These are phyloP conservation scores for Priceomyces castillae DNA, from an alignment of 805 yeast species.

Conservation along the genomic window DNA sequence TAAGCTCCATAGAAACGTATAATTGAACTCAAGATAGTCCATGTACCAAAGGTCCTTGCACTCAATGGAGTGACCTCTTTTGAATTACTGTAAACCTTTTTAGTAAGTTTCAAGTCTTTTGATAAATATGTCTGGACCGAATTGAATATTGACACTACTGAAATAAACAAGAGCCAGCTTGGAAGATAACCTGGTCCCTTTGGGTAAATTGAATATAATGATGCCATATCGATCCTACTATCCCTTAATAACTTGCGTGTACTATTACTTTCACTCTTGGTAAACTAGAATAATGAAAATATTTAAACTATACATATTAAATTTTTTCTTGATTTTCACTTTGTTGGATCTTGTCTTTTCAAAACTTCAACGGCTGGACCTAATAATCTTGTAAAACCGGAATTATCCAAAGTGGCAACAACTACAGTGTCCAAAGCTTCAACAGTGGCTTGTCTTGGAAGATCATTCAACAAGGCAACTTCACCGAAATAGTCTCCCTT, in stretches of 20 bases:
- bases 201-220: conserved; percentile 12
- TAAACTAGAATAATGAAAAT: conserved; percentile 1
- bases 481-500: conserved; percentile 97
- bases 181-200: conserved; percentile 31
- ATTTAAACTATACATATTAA: conserved; percentile 1
- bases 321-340: not conserved
- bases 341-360: conserved; percentile 81
- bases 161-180: conserved; percentile 48
- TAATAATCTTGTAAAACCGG: conserved; percentile 88
- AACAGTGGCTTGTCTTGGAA: conserved; percentile 93
- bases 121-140: conserved; percentile 81
- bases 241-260: not conserved
- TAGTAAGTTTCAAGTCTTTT: conserved; percentile 65
- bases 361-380: conserved; percentile 93
- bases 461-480: conserved; percentile 85
- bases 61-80: conserved; percentile 55
- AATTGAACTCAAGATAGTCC: conserved; percentile 87
- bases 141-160: conserved; percentile 89
- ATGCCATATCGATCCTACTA: not conserved
- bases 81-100: conserved; percentile 72
- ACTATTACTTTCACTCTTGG: conserved; percentile 1
- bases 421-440: conserved; percentile 70
- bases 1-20: conserved; percentile 88
- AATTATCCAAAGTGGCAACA: conserved; percentile 89
- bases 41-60: conserved; percentile 97